These are phyloP conservation scores for Hyphodiscus hymeniophilus DNA, from an alignment of 495 filamentous ascomycete species.

Conservation along the genomic window DNA sequence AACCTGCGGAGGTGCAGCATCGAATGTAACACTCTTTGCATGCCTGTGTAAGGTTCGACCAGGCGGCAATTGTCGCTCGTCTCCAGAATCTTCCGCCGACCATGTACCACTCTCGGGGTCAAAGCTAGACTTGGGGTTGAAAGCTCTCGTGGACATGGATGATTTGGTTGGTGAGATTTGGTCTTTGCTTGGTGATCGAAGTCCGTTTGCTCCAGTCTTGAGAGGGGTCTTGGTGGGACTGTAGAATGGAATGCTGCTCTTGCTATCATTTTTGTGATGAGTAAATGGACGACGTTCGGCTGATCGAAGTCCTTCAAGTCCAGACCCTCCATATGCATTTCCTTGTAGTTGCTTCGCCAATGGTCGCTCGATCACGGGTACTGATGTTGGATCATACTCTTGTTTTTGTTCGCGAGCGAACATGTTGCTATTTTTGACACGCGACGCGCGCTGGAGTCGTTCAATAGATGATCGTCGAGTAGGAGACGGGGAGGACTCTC, in stretches of 20 bases:
- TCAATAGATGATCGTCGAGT: conserved; percentile 82
- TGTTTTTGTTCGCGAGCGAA: conserved; percentile 81
- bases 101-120: conserved; percentile 64
- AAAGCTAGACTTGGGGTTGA: conserved; percentile 56
- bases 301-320: conserved; percentile 37
- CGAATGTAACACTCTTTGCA: conserved; percentile 93
- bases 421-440: conserved; percentile 95
- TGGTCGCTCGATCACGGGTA: conserved; percentile 69
- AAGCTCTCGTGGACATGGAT: conserved; percentile 63
- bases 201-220: conserved; percentile 23
- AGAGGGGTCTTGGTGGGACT: conserved; percentile 21
- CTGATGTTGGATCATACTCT: conserved; percentile 78
- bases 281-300: conserved; percentile 27
- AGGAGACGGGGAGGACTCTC: conserved; percentile 53
- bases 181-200: conserved; percentile 62
- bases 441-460: conserved; percentile 82
- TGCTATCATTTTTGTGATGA: conserved; percentile 38
- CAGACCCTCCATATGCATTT: conserved; percentile 47
- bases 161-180: conserved; percentile 78
- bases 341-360: conserved; percentile 61
- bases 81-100: conserved; percentile 52
- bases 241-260: conserved; percentile 37
- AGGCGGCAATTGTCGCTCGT: conserved; percentile 44
- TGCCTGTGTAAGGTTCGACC: conserved; percentile 63
- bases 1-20: conserved; percentile 83